These are phyloP conservation scores for Vanrija sp. DNA, from an alignment of 1,284 basidiomycete species.

Conservation along the genomic window DNA sequence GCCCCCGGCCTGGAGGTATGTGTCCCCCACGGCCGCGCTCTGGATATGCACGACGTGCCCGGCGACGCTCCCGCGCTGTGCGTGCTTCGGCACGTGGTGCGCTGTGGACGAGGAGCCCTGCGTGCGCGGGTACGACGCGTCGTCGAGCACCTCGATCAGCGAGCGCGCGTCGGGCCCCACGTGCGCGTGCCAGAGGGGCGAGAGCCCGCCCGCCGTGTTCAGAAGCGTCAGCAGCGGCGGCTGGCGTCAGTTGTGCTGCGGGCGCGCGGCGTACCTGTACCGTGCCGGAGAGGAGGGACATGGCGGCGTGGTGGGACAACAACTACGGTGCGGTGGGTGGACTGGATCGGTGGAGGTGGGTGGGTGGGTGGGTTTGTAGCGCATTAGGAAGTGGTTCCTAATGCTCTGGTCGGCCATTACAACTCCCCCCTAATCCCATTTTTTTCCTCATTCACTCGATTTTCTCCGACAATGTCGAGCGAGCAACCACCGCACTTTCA, in stretches of 20 bases:
- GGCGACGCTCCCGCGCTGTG: constrained; percentile 44
- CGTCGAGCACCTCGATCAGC: constrained; percentile 62
- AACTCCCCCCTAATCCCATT: too few species aligned
- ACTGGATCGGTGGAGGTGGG: too few species aligned
- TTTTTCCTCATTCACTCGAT: too few species aligned
- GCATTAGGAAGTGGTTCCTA: too few species aligned
- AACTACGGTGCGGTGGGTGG: too few species aligned
- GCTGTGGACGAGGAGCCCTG: background rate
- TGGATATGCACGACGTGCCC: constrained; percentile 75
- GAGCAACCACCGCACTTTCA: too few species aligned
- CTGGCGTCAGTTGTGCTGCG: constrained; percentile 44
- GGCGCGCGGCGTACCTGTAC: constrained; percentile 22
- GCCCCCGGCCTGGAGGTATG: constrained; percentile 62
- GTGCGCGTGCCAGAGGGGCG: constrained; percentile 56
- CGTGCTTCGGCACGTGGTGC: constrained; percentile 50
- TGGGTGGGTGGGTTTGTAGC: too few species aligned
- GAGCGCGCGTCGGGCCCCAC: constrained; percentile 62
- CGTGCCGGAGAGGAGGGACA: constrained; percentile 22
- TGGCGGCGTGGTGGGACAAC: background rate
- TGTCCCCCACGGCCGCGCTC: constrained; percentile 64
- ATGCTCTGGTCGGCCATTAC: too few species aligned
- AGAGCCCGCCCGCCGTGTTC: constrained; percentile 65
- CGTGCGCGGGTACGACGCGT: constrained; percentile 45
- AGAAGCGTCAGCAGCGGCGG: constrained; percentile 68
- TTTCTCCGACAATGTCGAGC: background rate